These are phyloP conservation scores for Desmodesmus armatus DNA, from an alignment of 139 green algal genomes.

Conservation along the genomic window DNA sequence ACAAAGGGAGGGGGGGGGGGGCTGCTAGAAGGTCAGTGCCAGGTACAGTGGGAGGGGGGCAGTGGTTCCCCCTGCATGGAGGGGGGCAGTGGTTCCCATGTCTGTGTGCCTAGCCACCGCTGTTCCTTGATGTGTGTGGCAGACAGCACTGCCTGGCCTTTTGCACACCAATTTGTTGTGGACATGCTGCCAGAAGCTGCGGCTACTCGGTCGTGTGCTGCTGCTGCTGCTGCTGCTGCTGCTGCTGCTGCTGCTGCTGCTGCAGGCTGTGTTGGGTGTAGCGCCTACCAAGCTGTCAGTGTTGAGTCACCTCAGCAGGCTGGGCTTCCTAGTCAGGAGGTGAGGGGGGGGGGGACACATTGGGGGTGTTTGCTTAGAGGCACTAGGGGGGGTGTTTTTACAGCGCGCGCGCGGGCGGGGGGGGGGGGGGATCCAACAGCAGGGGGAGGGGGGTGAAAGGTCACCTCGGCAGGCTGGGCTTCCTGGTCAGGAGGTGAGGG, in stretches of 20 bases:
- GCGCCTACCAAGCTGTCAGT: neutral
- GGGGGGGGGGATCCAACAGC: no score
- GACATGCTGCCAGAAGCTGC: no score
- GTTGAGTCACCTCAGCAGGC: constrained; percentile 19
- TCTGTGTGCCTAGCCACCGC: neutral
- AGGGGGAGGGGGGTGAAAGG: neutral
- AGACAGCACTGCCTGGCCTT: neutral
- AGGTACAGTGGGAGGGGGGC: neutral
- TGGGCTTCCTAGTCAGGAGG: constrained; percentile 25
- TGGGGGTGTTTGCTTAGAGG: neutral
- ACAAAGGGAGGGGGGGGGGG: neutral
- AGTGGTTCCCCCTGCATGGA: neutral
- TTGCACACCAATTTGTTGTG: no score
- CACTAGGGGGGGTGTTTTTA: no score
- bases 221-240: neutral
- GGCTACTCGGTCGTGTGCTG: neutral
- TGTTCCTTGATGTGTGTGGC: neutral
- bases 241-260: neutral
- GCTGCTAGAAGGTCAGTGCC: neutral
- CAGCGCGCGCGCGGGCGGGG: no score
- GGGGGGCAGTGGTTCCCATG: neutral
- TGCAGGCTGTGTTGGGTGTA: constrained; percentile 15
- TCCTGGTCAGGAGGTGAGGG: neutral
- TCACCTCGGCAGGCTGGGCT: neutral
- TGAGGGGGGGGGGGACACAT: neutral